Percentiles rank a stretch among this genome's conserved stretches.
These are phyloP conservation scores for Dothideomycetes sp. DNA, from an alignment of 2,329 filamentous ascomycete species.

Conservation along the genomic window DNA sequence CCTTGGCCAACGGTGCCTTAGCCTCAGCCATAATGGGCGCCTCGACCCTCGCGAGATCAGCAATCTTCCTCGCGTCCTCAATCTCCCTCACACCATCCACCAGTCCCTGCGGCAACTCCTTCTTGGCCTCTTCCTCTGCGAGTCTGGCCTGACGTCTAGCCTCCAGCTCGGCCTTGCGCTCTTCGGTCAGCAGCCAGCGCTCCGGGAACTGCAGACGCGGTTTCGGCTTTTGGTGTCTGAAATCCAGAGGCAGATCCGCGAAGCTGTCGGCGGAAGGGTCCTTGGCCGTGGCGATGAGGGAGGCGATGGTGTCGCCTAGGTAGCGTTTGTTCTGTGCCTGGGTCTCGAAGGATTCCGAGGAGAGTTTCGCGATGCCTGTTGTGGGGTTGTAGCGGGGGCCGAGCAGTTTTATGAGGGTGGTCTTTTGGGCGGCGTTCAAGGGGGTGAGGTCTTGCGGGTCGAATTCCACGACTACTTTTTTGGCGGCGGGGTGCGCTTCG, in stretches of 20 bases:
- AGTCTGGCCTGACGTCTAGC: conserved; percentile 43
- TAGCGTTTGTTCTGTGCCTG: conserved; percentile 97
- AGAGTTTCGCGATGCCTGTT: conserved; percentile 74
- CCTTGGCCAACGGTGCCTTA: conserved; percentile 15
- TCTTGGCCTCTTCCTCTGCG: conserved; percentile 43
- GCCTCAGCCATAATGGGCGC: conserved; percentile 21
- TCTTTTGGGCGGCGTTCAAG: conserved; percentile 56
- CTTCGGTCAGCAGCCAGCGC: conserved; percentile 68
- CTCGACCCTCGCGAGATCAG: conserved; percentile 14
- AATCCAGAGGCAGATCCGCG: conserved; percentile 79
- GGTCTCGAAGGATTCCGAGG: conserved; percentile 70
- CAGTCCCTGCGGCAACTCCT: conserved; percentile 20
- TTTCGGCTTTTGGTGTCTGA: conserved; percentile 69
- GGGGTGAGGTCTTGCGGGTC: conserved; percentile 59
- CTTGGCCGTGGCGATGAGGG: conserved; percentile 61
- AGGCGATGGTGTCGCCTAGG: conserved; percentile 65
- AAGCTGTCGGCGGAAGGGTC: conserved; percentile 68
- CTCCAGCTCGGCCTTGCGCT: conserved; percentile 56
- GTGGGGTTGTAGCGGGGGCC: conserved; percentile 82
- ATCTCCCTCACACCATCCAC: conserved; percentile 10
- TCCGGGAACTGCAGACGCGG: conserved; percentile 61
- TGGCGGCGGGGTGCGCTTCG: conserved; percentile 79
- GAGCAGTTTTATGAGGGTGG: conserved; percentile 79
- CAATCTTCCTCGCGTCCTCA: conserved; percentile 12
- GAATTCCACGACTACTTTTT: conserved; percentile 92